A percentile compares a stretch with the other conserved stretches of the same genome.
Evolutionary conservation across 441 rosid species (phyloP).

Genomic region (Gossypium trilobum): DNA sequence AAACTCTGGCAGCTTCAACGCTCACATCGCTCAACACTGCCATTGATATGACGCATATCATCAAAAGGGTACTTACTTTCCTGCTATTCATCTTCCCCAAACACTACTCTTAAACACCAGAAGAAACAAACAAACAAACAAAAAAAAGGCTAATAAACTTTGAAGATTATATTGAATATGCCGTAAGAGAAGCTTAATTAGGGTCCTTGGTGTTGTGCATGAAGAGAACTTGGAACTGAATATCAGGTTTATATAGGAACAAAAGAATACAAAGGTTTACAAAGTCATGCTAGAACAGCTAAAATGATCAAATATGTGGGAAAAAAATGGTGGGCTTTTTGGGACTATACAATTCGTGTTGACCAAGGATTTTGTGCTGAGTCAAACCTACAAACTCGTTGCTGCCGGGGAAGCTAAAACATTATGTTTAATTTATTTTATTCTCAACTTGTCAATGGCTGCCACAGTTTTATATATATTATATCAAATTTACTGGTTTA

Average conservation of each 20-base stretch:
- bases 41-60: conserved; percentile 17
- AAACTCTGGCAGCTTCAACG: conserved; percentile 27
- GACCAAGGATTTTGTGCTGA: conserved; percentile 23
- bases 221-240: neutral
- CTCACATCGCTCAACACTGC: conserved; percentile 13
- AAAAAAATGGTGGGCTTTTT: neutral
- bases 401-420: conserved; percentile 11
- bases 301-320: neutral
- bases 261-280: neutral
- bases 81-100: conserved; percentile 17
- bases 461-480: neutral
- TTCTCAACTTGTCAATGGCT: conserved; percentile 11
- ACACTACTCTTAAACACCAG: neutral
- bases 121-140: too few species aligned
- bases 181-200: neutral
- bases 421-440: neutral
- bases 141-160: neutral
- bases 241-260: conserved; percentile 15
- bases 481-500: neutral
- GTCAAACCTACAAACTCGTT: conserved; percentile 10
- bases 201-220: neutral
- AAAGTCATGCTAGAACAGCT: neutral
- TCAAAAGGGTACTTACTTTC: conserved; percentile 15
- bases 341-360: conserved; percentile 14
- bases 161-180: neutral